Evolutionary conservation across 768 basidiomycete species (phyloP).

Genomic region (Naematelia encephala): DNA sequence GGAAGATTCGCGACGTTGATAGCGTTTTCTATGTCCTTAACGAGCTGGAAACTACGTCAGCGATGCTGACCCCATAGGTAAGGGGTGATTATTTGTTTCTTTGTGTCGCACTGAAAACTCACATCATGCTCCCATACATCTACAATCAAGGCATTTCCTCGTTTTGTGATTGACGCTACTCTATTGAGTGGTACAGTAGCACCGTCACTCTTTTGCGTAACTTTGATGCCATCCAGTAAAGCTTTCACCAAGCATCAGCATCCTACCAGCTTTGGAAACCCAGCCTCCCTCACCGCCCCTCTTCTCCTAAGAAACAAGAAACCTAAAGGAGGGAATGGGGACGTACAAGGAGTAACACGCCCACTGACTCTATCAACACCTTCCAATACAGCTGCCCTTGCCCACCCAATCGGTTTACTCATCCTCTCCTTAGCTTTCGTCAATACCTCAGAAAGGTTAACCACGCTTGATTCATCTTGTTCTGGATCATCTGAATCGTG

Average conservation of each 20-base stretch:
- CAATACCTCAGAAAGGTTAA: background rate
- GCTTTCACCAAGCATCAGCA: conserved; percentile 24
- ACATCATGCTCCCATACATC: conserved; percentile 49
- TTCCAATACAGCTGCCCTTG: conserved; percentile 48
- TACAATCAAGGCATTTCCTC: conserved; percentile 41
- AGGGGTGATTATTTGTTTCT: background rate
- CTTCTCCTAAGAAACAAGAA: no score
- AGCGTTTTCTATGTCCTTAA: conserved; percentile 49
- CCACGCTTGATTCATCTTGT: conserved; percentile 14
- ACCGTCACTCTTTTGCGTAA: conserved; percentile 29
- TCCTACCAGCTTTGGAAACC: background rate
- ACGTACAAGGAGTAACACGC: conserved; percentile 43
- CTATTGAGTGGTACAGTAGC: conserved; percentile 33
- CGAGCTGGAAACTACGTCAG: conserved; percentile 21
- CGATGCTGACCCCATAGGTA: background rate
- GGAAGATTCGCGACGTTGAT: conserved; percentile 50
- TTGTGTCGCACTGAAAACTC: conserved; percentile 8
- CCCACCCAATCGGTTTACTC: conserved; percentile 52
- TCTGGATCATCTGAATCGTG: conserved; percentile 20
- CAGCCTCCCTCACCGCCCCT: no score
- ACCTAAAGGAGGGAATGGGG: no score
- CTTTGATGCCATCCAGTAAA: conserved; percentile 46
- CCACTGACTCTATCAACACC: conserved; percentile 49
- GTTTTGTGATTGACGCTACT: conserved; percentile 46
- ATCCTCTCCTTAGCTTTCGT: conserved; percentile 46